Evolutionary conservation across 257 asterid genomes (phyloP), one percentile per base, ranked within the genome.

Genomic region (Lantana camara): DNA sequence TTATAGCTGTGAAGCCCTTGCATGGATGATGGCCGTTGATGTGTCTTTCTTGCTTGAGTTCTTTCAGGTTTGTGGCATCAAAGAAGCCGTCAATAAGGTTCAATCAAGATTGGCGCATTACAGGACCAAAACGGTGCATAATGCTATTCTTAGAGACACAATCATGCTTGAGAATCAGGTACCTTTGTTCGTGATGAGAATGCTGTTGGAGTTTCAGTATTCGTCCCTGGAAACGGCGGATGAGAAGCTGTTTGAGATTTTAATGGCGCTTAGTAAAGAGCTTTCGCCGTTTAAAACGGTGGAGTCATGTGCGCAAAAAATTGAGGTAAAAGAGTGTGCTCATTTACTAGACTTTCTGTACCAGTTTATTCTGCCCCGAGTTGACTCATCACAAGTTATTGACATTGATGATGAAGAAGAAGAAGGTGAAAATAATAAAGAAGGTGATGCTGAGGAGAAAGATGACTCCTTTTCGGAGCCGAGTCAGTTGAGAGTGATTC

Each of bases 101-200:
- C 73, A 80, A 1, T 70, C 90, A 10, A 74, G 77, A 27, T 21
- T 87, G 44, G 60, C 80, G 0, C 79, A 77, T 59, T 61, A 83
- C 0, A 84, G 86, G 14, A 80, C 64, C 14, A 88, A 78, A 21
- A 69, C 81, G 0, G 57, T 73, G 0, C 84, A 80, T 20, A 83
- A 79, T 5, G 73, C 76, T 1, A 77, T 88, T n/a, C 66, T 81
- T 0, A 73, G 87, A 63, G 96, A 88, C 4, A 35, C 79, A 4
- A 46, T 83, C 3, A 79, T 85, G 91, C 80, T 88, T 3, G 91
- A 88, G 79, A 88, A 88, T 58, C 96, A 88, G 17, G 76, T 88
- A 24, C 93, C 96, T 0, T 14, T 88, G 27, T 80, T 88, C 14
- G 67, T 78, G 17, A 32, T 85, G 48, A 63, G 87, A 3, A 71